Evolutionary conservation across 768 basidiomycete genomes (phyloP).

Genomic region (Suillus luteus): DNA sequence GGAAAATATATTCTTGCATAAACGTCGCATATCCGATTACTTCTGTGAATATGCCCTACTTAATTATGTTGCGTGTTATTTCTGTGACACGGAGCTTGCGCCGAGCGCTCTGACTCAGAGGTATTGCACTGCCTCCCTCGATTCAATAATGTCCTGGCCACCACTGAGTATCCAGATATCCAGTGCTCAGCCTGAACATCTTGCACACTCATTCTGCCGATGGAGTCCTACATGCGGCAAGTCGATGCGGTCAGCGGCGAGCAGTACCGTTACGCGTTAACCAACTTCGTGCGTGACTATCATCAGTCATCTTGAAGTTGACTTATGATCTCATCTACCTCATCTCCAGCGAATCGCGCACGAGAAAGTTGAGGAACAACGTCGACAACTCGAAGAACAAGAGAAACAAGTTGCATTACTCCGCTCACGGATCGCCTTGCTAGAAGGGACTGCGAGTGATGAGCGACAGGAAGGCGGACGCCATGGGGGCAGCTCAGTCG

Average conservation of each 20-base stretch:
- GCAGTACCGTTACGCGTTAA: constrained; percentile 81
- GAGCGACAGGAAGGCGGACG: constrained; percentile 28
- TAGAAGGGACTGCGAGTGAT: constrained; percentile 63
- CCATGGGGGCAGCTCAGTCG: constrained; percentile 65
- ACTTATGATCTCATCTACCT: constrained; percentile 1
- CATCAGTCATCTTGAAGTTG: constrained; percentile 4
- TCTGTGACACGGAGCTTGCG: not conserved
- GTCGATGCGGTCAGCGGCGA: constrained; percentile 48
- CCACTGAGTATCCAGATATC: too few species aligned
- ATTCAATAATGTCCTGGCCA: not conserved
- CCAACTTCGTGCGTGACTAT: constrained; percentile 66
- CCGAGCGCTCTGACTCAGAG: not conserved
- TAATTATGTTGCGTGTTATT: not conserved
- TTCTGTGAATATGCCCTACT: not conserved
- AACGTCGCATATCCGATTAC: not conserved
- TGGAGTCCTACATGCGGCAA: constrained; percentile 22
- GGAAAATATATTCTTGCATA: not conserved
- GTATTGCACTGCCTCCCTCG: not conserved
- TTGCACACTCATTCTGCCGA: not conserved
- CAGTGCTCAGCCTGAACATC: not conserved
- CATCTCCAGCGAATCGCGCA: constrained; percentile 73
- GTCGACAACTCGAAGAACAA: constrained; percentile 77
- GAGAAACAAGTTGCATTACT: constrained; percentile 79
- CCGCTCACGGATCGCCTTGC: constrained; percentile 64
- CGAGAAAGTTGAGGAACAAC: constrained; percentile 85